Base-by-base conservation (phyloP, 768 basidiomycete species). In the Chiua virens region DNA sequence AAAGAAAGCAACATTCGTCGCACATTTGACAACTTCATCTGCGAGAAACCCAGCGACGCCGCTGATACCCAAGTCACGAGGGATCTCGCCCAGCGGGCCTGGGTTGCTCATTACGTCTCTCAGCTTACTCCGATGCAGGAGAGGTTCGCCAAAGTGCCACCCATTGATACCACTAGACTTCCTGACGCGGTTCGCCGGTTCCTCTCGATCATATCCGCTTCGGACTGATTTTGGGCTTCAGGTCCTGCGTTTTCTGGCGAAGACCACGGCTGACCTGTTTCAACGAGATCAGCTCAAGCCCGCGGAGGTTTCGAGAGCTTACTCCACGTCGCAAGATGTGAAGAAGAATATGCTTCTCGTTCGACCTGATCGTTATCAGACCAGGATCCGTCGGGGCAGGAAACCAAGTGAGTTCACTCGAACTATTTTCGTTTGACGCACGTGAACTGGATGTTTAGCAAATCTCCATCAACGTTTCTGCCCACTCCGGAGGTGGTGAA, bases 361-460 rank as follows among this genome's bases (percentile, higher is more conserved):
- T 5, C 42, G 50, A 17, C 48, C 67, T 8, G 60, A 64, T 23
- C 61, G 71, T 0, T 75, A 58, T 40, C 66, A 70, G 28, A 60
- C 58, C 23, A 65, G 55, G 37, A 52, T 75, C 7, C 68, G 58
- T 3, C 45, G 70, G 25, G 69, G 74, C 8, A 22, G 30, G n/a
- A 1, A 57, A 66, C n/a, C 73, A 76, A 67, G 82, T 77, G 54
- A 50, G 69, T 59, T 21, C 17, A 32, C 41, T 5, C 25, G 4
- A 20, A 36, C 20, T 18, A 3, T 27, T 18, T 3, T 41, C 27
- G 22, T 8, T 39, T 28, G 5, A 21, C 8, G 51, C 37, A 22
- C 14, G 42, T 28, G 15, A 25, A 20, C 22, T 34, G 13, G 18
- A 14, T 45, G 3, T 48, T 8, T 25, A 68, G 68, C 32, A 54